phyloP scores from a whole-genome alignment of 768 basidiomycete genomes.

The Cystobasidiopsis lactophilus region DNA sequence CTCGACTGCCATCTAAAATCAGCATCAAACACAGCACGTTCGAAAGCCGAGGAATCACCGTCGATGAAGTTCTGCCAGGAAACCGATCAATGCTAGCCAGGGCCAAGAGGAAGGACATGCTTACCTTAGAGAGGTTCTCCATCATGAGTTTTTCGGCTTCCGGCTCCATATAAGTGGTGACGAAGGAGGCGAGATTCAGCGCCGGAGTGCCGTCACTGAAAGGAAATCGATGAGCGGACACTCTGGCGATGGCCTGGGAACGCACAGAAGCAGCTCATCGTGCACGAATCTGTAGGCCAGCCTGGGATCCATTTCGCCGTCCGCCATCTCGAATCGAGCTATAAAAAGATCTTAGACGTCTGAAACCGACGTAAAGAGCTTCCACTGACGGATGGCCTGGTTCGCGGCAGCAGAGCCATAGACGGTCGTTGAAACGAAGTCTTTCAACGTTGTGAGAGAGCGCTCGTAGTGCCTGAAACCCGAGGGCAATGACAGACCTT shows the following conservation, averaged over 20 bases:
- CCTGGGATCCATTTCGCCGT: not conserved
- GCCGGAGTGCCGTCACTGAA: constrained; percentile 17
- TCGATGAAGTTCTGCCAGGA: constrained; percentile 16
- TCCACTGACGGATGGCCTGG: not conserved
- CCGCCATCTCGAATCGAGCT: not conserved
- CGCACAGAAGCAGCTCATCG: not conserved
- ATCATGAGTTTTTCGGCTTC: constrained; percentile 20
- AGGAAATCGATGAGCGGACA: not conserved
- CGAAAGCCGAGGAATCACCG: not conserved
- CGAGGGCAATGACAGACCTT: no score
- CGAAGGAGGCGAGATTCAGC: constrained; percentile 12
- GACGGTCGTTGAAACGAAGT: not conserved
- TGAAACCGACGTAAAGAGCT: not conserved
- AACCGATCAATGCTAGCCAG: no score
- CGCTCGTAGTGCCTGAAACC: no score
- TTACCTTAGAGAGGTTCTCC: constrained; percentile 7
- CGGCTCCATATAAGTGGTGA: constrained; percentile 17
- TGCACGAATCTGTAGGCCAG: not conserved
- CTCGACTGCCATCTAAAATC: not conserved
- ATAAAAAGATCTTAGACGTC: not conserved
- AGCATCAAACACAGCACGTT: not conserved
- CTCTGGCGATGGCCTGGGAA: not conserved
- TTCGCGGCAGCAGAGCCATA: not conserved
- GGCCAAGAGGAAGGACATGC: no score
- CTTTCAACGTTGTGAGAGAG: no score